phyloP scores from a whole-genome alignment of 257 asterid genomes.

The Solanum pimpinellifolium region DNA sequence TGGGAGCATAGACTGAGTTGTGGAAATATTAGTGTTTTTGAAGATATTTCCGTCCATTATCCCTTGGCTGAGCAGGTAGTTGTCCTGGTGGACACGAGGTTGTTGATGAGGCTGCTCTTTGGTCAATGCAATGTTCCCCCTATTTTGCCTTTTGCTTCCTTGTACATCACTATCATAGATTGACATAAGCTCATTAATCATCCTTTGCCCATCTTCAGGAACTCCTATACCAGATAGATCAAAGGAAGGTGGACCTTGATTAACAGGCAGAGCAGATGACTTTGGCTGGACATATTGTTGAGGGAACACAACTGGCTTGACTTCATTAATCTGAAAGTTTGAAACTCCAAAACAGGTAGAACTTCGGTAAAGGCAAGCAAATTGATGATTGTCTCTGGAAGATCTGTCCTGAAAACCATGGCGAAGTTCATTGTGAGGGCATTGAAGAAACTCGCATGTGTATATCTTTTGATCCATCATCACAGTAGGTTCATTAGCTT shows the following conservation, averaged over 20 bases:
- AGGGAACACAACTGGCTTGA: slow-evolving; percentile 33
- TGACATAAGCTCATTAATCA: slow-evolving; percentile 61
- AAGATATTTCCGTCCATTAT: slow-evolving; percentile 27
- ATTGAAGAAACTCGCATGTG: slow-evolving; percentile 60
- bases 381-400: slow-evolving; percentile 61
- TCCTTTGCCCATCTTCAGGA: slow-evolving; percentile 77
- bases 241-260: slow-evolving; percentile 16
- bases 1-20: slow-evolving; percentile 14
- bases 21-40: slow-evolving; percentile 18
- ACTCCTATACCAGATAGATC: slow-evolving; percentile 54
- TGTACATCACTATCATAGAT: slow-evolving; percentile 42
- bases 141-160: slow-evolving; percentile 18
- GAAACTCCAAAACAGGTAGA: slow-evolving; percentile 30
- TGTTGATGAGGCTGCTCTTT: slow-evolving; percentile 25
- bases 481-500: slow-evolving; percentile 23
- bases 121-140: slow-evolving; percentile 3
- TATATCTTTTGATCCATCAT: slow-evolving; percentile 44
- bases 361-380: slow-evolving; percentile 40
- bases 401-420: slow-evolving; percentile 53
- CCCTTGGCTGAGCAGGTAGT: slow-evolving; percentile 33
- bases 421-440: slow-evolving; percentile 51
- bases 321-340: slow-evolving; percentile 23
- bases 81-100: slow-evolving; percentile 23
- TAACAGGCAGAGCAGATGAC: slow-evolving; percentile 10
- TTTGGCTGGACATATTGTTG: slow-evolving; percentile 34